phyloP scores from a whole-genome alignment of 805 yeast species.

The Kuraishia cidri region DNA sequence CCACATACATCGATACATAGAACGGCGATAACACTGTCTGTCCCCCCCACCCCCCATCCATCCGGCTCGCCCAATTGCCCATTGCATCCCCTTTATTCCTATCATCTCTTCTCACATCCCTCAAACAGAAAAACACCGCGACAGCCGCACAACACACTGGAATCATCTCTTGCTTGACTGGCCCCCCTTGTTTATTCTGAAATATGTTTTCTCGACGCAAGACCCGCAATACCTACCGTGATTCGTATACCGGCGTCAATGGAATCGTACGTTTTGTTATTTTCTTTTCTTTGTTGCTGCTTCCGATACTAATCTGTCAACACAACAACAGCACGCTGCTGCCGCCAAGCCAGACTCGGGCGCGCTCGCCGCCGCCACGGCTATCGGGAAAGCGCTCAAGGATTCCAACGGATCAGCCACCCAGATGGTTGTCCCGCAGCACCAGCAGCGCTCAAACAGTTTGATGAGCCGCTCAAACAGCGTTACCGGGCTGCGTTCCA shows the following conservation, averaged over 20 bases:
- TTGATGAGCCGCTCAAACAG: conserved; percentile 1
- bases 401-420: conserved; percentile 20
- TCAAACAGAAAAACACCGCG: not conserved
- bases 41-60: not conserved
- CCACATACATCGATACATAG: not conserved
- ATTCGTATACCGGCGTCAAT: conserved; percentile 9
- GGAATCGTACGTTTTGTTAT: conserved; percentile 4
- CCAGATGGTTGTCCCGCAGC: conserved; percentile 23
- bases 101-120: not conserved
- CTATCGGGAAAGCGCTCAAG: conserved; percentile 39
- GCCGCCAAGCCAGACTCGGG: conserved; percentile 23
- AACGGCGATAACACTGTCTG: not conserved
- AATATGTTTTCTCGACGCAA: conserved; percentile 7
- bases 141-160: too few relatives aligned
- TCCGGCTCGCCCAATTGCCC: not conserved
- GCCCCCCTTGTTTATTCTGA: too few relatives aligned
- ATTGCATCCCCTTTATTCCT: not conserved
- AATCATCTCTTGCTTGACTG: too few relatives aligned
- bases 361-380: conserved; percentile 58
- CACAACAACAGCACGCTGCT: conserved; percentile 9
- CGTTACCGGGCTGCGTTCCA: not conserved
- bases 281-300: conserved; percentile 1
- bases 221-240: conserved; percentile 5
- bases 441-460: conserved; percentile 10
- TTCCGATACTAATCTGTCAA: too few relatives aligned